These are phyloP conservation scores for Candida labiduridarum DNA, from an alignment of 1,139 yeast genomes.

Conservation along the genomic window DNA sequence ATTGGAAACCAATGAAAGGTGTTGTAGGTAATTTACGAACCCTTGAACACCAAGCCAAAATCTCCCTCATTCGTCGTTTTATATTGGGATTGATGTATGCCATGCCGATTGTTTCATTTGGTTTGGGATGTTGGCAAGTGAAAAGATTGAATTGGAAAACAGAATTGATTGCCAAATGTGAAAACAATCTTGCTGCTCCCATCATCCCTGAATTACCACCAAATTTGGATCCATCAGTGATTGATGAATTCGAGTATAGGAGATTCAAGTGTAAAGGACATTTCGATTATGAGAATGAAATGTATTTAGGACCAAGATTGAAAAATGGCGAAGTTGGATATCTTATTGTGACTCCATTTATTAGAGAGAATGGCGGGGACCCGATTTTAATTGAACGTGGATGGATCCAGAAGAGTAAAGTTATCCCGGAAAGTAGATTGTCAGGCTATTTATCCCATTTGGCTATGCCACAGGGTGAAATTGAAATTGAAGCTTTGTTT, in stretches of 20 bases:
- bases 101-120: constrained; percentile 88
- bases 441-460: constrained; percentile 56
- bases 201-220: constrained; percentile 71
- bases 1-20: constrained; percentile 79
- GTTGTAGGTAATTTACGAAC: constrained; percentile 47
- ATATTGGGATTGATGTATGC: constrained; percentile 65
- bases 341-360: constrained; percentile 78
- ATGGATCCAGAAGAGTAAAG: constrained; percentile 79
- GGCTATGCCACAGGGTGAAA: constrained; percentile 74
- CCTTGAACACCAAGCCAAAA: constrained; percentile 41
- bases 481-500: constrained; percentile 72
- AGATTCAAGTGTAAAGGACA: constrained; percentile 72
- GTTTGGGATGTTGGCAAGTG: constrained; percentile 93
- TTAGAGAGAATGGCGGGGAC: constrained; percentile 69
- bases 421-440: constrained; percentile 61
- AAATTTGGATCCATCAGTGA: constrained; percentile 53
- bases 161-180: constrained; percentile 79
- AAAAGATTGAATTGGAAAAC: constrained; percentile 85
- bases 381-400: constrained; percentile 86
- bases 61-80: constrained; percentile 46
- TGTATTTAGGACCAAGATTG: constrained; percentile 89
- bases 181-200: constrained; percentile 73
- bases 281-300: constrained; percentile 83
- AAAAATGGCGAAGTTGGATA: constrained; percentile 79
- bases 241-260: constrained; percentile 78